Base-by-base conservation (phyloP, 2,329 filamentous ascomycete genomes). In the Dactylonectria macrodidyma region DNA sequence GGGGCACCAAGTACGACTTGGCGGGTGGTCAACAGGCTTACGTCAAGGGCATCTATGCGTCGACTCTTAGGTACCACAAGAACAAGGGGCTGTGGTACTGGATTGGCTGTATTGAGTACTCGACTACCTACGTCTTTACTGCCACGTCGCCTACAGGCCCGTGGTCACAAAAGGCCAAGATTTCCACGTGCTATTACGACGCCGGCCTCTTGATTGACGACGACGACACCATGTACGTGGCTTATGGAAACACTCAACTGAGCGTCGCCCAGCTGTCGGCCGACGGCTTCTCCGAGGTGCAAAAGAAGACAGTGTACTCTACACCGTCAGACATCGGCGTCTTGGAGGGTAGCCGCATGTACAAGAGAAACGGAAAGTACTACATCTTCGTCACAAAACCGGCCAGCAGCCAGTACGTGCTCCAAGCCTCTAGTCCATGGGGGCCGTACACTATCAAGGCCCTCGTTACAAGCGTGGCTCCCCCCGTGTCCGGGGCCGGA, bases 131-230 rank as follows among this genome's bases (percentile, higher is more conserved):
- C 71, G 76, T 90, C 44, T 90, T 85, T 72, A 88, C 87, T 0
- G 81, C 87, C 0, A 61, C 76, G 2, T 74, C 77, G 24, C 80
- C 80, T 2, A 76, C 77, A 0, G 84, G 83, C 0, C 83, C 83
- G 0, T 88, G 85, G 85, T 80, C 68, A 2, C 76, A 81, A 50
- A 68, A 74, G 22, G 77, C 77, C 3, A 81, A 75, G 1, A 80
- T 88, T 30, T 83, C 86, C 52, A 81, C 84, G 26, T 90, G 87
- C 76, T 89, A 88, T 69, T 90, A 90, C 68, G 88, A 90, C 73
- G 82, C 80, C 24, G 87, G 88, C 0, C 73, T 91, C 2, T 78
- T 89, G 9, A 83, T 90, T 34, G 81, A 87, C 36, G 84, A 88
- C 41, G 83, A 89, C 38, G 87, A 88, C 67, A 86, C 83, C 1